These are phyloP conservation scores for Tetracladium maxilliforme DNA, from an alignment of 2,329 filamentous ascomycete species.

Conservation along the genomic window DNA sequence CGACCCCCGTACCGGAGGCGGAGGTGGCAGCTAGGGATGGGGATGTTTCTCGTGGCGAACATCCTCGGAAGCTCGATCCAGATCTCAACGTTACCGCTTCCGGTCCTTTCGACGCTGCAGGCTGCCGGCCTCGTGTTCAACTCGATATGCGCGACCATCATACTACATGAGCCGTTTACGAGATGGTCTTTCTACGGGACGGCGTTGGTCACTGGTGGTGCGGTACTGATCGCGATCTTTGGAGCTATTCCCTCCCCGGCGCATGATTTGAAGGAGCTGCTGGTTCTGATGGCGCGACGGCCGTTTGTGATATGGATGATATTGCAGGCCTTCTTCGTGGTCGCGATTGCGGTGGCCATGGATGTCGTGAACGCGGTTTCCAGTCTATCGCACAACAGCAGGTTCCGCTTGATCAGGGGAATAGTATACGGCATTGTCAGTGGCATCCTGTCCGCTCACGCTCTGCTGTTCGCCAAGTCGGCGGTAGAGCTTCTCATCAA, in stretches of 20 bases:
- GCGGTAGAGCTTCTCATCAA: slow-evolving; percentile 86
- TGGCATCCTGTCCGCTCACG: slow-evolving; percentile 87
- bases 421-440: slow-evolving; percentile 82
- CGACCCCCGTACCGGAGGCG: slow-evolving; percentile 80
- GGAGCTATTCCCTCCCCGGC: slow-evolving; percentile 88
- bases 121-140: slow-evolving; percentile 96
- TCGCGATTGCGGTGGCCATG: slow-evolving; percentile 48
- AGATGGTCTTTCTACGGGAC: slow-evolving; percentile 86
- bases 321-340: slow-evolving; percentile 58
- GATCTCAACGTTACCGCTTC: slow-evolving; percentile 88
- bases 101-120: slow-evolving; percentile 88
- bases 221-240: slow-evolving; percentile 85
- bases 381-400: slow-evolving; percentile 41
- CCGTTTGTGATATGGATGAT: slow-evolving; percentile 85
- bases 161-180: slow-evolving; percentile 88
- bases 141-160: slow-evolving; percentile 87
- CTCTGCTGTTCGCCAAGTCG: slow-evolving; percentile 84
- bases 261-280: slow-evolving; percentile 70
- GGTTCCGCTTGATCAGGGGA: slow-evolving; percentile 63
- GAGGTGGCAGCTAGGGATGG: slow-evolving; percentile 95
- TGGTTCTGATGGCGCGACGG: slow-evolving; percentile 56
- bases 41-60: slow-evolving; percentile 92
- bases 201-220: slow-evolving; percentile 71
- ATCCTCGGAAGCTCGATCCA: slow-evolving; percentile 91
- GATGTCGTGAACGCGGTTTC: slow-evolving; percentile 37